These are phyloP conservation scores for Kluyveromyces sp. DNA, from an alignment of 1,139 yeast species.

Conservation along the genomic window DNA sequence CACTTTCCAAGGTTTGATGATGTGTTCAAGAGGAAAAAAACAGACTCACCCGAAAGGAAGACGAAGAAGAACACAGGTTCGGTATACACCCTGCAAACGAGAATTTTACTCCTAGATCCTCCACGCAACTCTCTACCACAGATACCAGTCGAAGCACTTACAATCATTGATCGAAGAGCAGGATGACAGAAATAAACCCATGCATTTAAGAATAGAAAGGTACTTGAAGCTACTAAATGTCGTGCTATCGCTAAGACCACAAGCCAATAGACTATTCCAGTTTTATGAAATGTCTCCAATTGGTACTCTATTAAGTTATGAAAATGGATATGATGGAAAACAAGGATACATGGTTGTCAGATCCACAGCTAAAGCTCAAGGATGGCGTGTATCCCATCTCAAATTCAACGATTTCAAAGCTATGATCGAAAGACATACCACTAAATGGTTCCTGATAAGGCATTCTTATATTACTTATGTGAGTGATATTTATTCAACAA, in stretches of 20 bases:
- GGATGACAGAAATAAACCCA: constrained; percentile 22
- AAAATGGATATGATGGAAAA: constrained; percentile 74
- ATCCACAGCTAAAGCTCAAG: constrained; percentile 78
- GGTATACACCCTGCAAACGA: not conserved
- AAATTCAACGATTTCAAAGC: constrained; percentile 69
- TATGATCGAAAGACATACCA: constrained; percentile 83
- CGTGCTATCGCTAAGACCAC: constrained; percentile 62
- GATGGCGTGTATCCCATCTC: constrained; percentile 94
- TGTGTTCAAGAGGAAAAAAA: constrained; percentile 6
- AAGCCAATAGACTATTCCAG: constrained; percentile 71
- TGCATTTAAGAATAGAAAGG: constrained; percentile 39
- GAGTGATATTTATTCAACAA: constrained; percentile 75
- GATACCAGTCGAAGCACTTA: constrained; percentile 25
- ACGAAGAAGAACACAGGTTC: not conserved
- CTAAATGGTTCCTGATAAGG: constrained; percentile 85
- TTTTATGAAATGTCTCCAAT: constrained; percentile 88
- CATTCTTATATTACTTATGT: constrained; percentile 82
- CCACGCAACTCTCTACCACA: constrained; percentile 19
- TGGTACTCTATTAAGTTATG: constrained; percentile 76
- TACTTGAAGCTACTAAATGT: constrained; percentile 59
- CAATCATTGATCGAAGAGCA: constrained; percentile 25
- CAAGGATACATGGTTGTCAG: constrained; percentile 80
- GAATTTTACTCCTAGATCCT: constrained; percentile 10
- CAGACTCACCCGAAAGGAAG: constrained; percentile 1
- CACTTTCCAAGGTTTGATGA: constrained; percentile 28